A percentile compares a stretch with the other conserved stretches of the same genome.
Evolutionary conservation across 306 rosid genomes (phyloP).

Genomic region (Notholithocarpus densiflorus): DNA sequence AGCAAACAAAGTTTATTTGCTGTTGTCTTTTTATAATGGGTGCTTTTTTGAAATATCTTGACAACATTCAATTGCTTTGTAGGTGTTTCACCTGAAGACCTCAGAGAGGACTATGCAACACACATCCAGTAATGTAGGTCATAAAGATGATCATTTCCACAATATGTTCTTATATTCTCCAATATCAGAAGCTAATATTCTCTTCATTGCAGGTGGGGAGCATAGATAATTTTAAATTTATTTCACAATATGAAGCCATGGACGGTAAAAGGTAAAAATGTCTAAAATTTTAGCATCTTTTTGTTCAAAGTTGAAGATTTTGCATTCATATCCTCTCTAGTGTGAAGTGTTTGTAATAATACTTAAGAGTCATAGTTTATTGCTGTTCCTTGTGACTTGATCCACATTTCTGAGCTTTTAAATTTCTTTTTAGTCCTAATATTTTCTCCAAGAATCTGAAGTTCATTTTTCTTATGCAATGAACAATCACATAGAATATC

Average conservation of each 20-base stretch:
- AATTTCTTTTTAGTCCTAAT: not conserved
- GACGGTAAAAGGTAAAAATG: slow-evolving; percentile 33
- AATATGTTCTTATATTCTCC: slow-evolving; percentile 9
- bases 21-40: slow-evolving; percentile 3
- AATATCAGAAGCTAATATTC: slow-evolving; percentile 7
- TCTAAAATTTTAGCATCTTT: not conserved
- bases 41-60: slow-evolving; percentile 2
- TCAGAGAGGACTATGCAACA: slow-evolving; percentile 46
- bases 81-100: slow-evolving; percentile 57
- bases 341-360: not conserved
- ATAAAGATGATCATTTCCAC: not conserved
- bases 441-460: not conserved
- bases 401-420: not conserved
- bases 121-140: slow-evolving; percentile 33
- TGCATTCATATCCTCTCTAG: not conserved
- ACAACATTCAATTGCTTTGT: slow-evolving; percentile 3
- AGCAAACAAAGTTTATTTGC: not conserved
- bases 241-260: slow-evolving; percentile 32
- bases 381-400: not conserved
- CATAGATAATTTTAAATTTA: slow-evolving; percentile 15
- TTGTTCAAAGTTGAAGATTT: not conserved
- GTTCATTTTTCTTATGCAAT: not conserved
- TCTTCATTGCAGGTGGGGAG: slow-evolving; percentile 41
- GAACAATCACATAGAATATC: not conserved
- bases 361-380: not conserved